phyloP scores from a whole-genome alignment of 441 rosid genomes.

The Pelargonium cotyledonis region DNA sequence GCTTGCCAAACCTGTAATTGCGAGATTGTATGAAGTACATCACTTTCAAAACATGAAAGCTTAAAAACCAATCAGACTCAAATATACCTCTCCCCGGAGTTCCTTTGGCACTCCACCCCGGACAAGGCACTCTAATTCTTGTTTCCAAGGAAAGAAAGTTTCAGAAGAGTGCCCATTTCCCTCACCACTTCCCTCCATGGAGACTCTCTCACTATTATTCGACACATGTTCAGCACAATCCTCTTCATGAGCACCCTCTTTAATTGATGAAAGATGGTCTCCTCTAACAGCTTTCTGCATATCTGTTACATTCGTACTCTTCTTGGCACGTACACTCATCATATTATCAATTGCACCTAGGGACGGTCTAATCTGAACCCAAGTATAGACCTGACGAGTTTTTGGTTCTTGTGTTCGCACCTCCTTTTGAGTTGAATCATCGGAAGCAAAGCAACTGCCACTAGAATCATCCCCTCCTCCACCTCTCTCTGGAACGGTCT shows the following conservation, averaged over 20 bases:
- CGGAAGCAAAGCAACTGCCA: constrained; percentile 28
- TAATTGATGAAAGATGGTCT: constrained; percentile 29
- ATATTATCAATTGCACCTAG: constrained; percentile 41
- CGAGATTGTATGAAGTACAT: constrained; percentile 18
- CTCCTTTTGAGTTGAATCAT: constrained; percentile 27
- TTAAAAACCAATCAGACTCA: constrained; percentile 16
- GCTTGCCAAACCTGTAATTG: constrained; percentile 67
- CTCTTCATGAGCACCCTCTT: constrained; percentile 47
- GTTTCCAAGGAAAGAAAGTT: constrained; percentile 44
- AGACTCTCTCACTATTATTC: constrained; percentile 33
- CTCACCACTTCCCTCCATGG: constrained; percentile 23
- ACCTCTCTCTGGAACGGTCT: constrained; percentile 5
- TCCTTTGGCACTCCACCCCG: constrained; percentile 72
- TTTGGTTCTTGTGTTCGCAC: constrained; percentile 34
- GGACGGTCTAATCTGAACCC: constrained; percentile 50
- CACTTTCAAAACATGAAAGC: constrained; percentile 7
- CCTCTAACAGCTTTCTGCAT: constrained; percentile 19
- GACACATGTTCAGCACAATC: constrained; percentile 62
- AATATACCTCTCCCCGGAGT: constrained; percentile 62
- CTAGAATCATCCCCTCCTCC: constrained; percentile 33
- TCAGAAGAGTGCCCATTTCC: constrained; percentile 26
- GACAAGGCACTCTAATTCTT: constrained; percentile 62
- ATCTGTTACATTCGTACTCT: constrained; percentile 26
- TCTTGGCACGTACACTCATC: constrained; percentile 55
- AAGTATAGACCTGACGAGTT: constrained; percentile 28